Conservation (phyloP, 2,329 filamentous ascomycete species). For the Parastagonospora avenae region DNA sequence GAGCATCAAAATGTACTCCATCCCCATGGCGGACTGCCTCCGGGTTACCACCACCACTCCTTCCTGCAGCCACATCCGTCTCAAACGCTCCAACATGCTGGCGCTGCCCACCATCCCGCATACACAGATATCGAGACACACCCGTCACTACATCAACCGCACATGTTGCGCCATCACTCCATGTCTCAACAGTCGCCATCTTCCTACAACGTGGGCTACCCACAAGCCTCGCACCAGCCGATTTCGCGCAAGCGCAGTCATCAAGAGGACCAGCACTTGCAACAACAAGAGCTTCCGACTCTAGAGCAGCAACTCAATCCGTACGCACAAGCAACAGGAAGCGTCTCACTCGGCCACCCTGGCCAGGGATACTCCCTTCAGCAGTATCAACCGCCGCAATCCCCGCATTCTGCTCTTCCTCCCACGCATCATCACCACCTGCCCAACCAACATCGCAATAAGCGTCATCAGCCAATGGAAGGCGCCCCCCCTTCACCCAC, state of each 20-base stretch:
- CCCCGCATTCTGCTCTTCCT: constrained; percentile 31
- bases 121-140: constrained; percentile 49
- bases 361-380: constrained; percentile 45
- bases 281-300: constrained; percentile 45
- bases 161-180: constrained; percentile 41
- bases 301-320: constrained; percentile 47
- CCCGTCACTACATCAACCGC: constrained; percentile 41
- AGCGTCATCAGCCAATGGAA: constrained; percentile 64
- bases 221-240: constrained; percentile 33
- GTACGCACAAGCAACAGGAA: constrained; percentile 44
- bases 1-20: constrained; percentile 49
- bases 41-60: constrained; percentile 44
- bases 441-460: constrained; percentile 70
- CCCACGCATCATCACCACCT: constrained; percentile 76
- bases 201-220: constrained; percentile 46
- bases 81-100: constrained; percentile 48
- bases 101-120: constrained; percentile 40
- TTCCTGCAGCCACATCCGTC: constrained; percentile 45
- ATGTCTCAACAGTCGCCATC: constrained; percentile 46
- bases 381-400: constrained; percentile 39
- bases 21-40: constrained; percentile 43
- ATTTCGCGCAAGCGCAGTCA: constrained; percentile 51
- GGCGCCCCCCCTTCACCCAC: constrained; percentile 43
- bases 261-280: constrained; percentile 48
- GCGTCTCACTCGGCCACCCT: constrained; percentile 48